Evolutionary conservation across 1,284 basidiomycete species (phyloP).

Genomic region (Cutaneotrichosporon dermatis): DNA sequence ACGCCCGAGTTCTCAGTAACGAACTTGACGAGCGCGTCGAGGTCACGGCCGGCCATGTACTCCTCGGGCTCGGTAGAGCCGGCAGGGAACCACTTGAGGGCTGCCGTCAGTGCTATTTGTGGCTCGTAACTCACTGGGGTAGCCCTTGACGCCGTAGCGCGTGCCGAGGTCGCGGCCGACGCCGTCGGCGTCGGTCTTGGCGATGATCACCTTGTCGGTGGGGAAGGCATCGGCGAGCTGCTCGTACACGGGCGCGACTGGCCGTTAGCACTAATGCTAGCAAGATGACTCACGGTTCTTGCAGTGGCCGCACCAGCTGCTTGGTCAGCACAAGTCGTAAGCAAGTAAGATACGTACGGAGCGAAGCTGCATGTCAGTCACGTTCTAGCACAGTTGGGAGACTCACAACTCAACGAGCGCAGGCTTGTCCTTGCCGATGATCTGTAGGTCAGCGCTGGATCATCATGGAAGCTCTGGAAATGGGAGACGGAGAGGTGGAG

Average conservation of each 20-base stretch:
- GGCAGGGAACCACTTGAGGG: slow-evolving; percentile 82
- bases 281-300: slow-evolving; percentile 42
- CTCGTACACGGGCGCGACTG: slow-evolving; percentile 81
- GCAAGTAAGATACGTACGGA: slow-evolving; percentile 28
- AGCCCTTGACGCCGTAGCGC: slow-evolving; percentile 72
- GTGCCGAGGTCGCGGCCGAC: slow-evolving; percentile 58
- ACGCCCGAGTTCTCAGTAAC: slow-evolving; percentile 70
- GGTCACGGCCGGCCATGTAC: slow-evolving; percentile 75
- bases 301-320: slow-evolving; percentile 52
- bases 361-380: slow-evolving; percentile 34
- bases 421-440: slow-evolving; percentile 68
- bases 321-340: slow-evolving; percentile 8
- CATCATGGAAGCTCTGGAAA: no score
- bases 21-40: slow-evolving; percentile 72
- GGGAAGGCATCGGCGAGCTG: slow-evolving; percentile 80
- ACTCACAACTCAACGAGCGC: slow-evolving; percentile 85
- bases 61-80: slow-evolving; percentile 61
- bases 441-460: slow-evolving; percentile 18
- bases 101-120: slow-evolving; percentile 48
- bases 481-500: not conserved
- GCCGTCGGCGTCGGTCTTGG: slow-evolving; percentile 90
- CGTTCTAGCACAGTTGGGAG: no score
- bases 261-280: slow-evolving; percentile 37
- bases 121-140: slow-evolving; percentile 61
- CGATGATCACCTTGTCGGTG: slow-evolving; percentile 72